Evolutionary conservation across 345 rosid species (phyloP).

Genomic region (Hibiscus trionum): DNA sequence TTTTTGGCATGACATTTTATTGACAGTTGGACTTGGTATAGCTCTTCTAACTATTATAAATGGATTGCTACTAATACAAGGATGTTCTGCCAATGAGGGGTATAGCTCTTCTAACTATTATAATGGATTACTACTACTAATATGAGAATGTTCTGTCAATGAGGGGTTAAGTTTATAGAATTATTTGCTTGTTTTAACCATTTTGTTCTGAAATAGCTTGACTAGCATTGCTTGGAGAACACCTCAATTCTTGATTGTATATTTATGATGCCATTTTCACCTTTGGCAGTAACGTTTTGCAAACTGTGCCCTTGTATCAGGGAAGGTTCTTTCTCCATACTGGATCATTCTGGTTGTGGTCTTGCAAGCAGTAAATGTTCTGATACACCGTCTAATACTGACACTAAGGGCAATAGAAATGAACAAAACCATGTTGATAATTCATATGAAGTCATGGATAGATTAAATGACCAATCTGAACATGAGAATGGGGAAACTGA

Average conservation of each 20-base stretch:
- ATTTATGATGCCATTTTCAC: neutral
- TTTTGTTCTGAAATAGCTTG: too few relatives aligned
- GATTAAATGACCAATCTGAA: constrained; percentile 29
- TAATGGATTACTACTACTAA: too few relatives aligned
- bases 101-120: too few relatives aligned
- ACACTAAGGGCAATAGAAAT: constrained; percentile 31
- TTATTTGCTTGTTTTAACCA: neutral
- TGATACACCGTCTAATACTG: constrained; percentile 53
- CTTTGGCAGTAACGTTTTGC: constrained; percentile 4
- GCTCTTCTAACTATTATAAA: too few relatives aligned
- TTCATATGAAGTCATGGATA: constrained; percentile 23
- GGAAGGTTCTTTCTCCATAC: constrained; percentile 78
- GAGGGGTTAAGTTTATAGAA: too few relatives aligned
- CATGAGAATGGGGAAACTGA: constrained; percentile 23
- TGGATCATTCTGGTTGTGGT: constrained; percentile 48
- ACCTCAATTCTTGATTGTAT: too few relatives aligned
- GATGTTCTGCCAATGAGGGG: too few relatives aligned
- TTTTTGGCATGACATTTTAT: too few relatives aligned
- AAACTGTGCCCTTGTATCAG: constrained; percentile 29
- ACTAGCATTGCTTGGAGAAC: too few relatives aligned
- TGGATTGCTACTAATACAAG: too few relatives aligned
- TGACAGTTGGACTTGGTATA: too few relatives aligned
- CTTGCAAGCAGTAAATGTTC: constrained; percentile 49
- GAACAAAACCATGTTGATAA: constrained; percentile 34
- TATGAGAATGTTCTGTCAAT: too few relatives aligned